These are phyloP conservation scores for Agastache rugosa DNA, from an alignment of 257 asterid species.

Conservation along the genomic window DNA sequence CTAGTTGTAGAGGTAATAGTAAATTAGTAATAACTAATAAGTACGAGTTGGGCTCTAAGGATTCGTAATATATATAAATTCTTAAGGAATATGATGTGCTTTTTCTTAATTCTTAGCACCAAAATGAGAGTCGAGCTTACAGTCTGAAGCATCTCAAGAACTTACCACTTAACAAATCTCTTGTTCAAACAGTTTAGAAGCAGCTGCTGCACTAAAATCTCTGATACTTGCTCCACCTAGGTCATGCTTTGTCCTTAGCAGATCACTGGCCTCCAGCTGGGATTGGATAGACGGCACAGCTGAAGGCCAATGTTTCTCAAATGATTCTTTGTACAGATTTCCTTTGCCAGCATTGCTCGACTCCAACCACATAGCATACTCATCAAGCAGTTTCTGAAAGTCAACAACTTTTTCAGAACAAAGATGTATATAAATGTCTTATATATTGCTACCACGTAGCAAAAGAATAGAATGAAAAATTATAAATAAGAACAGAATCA, in stretches of 20 bases:
- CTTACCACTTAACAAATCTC: constrained; percentile 93
- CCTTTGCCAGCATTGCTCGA: constrained; percentile 71
- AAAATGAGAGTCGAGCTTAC: constrained; percentile 16
- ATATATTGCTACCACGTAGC: constrained; percentile 19
- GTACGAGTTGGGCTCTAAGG: background rate
- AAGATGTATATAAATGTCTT: background rate
- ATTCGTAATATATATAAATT: too few relatives aligned
- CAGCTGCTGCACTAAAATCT: constrained; percentile 87
- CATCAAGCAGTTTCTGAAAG: constrained; percentile 74
- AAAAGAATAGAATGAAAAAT: background rate
- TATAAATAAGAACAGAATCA: background rate
- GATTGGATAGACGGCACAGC: constrained; percentile 52
- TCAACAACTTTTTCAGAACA: constrained; percentile 28
- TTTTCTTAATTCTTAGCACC: constrained; percentile 2
- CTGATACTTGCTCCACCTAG: constrained; percentile 57
- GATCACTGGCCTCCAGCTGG: constrained; percentile 51
- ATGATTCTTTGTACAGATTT: constrained; percentile 65
- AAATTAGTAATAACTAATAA: too few relatives aligned
- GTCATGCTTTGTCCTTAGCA: constrained; percentile 64
- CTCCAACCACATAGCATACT: constrained; percentile 76
- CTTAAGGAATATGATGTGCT: background rate
- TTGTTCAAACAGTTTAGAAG: constrained; percentile 89
- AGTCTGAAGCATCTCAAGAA: constrained; percentile 30
- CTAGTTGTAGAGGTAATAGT: background rate
- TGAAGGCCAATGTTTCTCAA: constrained; percentile 78